Conservation (phyloP, 1,139 yeast genomes). For the Zygotorulaspora mrakii region DNA sequence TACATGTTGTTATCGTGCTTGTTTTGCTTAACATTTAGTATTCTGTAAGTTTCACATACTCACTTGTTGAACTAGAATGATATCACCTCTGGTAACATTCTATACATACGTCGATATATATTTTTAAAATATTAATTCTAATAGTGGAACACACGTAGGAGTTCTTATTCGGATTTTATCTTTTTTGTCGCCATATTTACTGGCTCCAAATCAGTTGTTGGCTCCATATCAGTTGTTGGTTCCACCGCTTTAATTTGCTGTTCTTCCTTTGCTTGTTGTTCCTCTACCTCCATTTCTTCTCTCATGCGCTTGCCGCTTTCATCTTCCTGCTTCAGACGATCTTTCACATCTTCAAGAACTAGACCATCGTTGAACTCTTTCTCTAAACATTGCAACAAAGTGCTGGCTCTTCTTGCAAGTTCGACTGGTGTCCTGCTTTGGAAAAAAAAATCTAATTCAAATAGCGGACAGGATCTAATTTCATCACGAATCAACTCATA, state of each 20-base stretch:
- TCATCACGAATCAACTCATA: slow-evolving; percentile 61
- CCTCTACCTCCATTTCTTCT: slow-evolving; percentile 17
- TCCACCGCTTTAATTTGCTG: slow-evolving; percentile 13
- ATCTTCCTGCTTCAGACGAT: slow-evolving; percentile 33
- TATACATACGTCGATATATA: no score
- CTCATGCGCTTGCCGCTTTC: slow-evolving; percentile 25
- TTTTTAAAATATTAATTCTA: no score
- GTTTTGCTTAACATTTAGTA: no score
- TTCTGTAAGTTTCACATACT: no score
- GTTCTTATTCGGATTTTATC: slow-evolving; percentile 15
- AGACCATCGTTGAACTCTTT: slow-evolving; percentile 47
- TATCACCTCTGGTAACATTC: no score
- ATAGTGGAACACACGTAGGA: no score
- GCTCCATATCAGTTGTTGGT: slow-evolving; percentile 6
- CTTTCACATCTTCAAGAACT: slow-evolving; percentile 27
- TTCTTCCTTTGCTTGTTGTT: slow-evolving; percentile 19
- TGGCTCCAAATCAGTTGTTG: slow-evolving; percentile 8
- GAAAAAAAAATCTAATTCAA: slow-evolving; percentile 67
- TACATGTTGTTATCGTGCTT: no score
- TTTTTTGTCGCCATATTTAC: slow-evolving; percentile 16
- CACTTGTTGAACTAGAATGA: no score
- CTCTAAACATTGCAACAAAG: slow-evolving; percentile 60
- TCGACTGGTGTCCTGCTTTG: slow-evolving; percentile 65
- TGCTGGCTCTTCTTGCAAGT: slow-evolving; percentile 62
- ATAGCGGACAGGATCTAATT: slow-evolving; percentile 57